Evolutionary conservation across 1,139 yeast genomes (phyloP), one percentile per base, ranked within the genome.

Genomic region (Sugiyamaella japonica): DNA sequence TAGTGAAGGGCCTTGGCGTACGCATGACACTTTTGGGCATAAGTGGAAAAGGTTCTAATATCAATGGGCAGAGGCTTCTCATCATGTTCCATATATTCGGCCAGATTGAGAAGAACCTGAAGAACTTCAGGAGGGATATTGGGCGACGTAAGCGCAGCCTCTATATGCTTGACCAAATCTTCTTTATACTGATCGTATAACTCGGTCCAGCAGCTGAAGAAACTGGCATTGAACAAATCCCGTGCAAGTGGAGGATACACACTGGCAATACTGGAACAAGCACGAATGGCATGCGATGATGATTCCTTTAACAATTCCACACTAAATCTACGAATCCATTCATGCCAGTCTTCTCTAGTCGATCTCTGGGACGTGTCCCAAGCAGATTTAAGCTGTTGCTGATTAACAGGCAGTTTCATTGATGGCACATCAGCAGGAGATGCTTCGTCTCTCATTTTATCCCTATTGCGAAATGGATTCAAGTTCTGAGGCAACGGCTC

Each of bases 61-160:
- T 95, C 88, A 53, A 95, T 87, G 0, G 98, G 98, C 56, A 95
- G 76, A 0, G 97, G 86, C 66, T 90, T 91, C 64, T 90, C 97
- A 70, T 91, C 98, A 65, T 93, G 98, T 66, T 95, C 99, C 96
- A 93, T 87, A 66, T 87, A 95, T 67, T 95, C 99, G 0, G 97
- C 96, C 54, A 95, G 75, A 62, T 91, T 91, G 62, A 95, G 76
- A 52, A 95, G 76, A 1, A 90, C 86, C 67, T 93, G 99, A 62
- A 91, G 86, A 45, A 93, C 91, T 65, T 95, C 99, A 0, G 99
- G 97, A 0, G 98, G 97, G 62, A 89, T 89, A 62, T 91, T 89
- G 1, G 96, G 89, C 0, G 97, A 86, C 0, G 91, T 86, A 59
- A 93, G 76, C 0, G 98, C 99, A 52, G 85, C 79, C 66, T 96